phyloP scores from a whole-genome alignment of 495 filamentous ascomycete genomes.

The Aspergillus panamensis region DNA sequence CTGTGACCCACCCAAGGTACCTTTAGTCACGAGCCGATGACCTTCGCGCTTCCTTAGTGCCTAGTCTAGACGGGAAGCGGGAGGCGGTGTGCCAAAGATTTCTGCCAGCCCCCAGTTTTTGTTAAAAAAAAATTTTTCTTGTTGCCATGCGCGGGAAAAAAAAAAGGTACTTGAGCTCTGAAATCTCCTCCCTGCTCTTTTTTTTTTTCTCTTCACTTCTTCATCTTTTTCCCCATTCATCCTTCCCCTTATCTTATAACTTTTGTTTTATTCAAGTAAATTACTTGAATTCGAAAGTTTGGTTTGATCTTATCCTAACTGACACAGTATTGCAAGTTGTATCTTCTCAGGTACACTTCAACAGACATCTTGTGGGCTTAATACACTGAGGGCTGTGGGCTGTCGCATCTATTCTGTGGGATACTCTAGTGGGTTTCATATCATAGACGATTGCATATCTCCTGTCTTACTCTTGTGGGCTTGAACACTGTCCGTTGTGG shows the following conservation, averaged over 20 bases:
- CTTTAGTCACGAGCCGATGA: background rate
- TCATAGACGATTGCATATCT: slow-evolving; percentile 43
- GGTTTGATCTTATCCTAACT: slow-evolving; percentile 27
- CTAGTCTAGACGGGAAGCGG: slow-evolving; percentile 13
- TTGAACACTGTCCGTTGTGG: slow-evolving; percentile 49
- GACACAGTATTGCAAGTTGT: slow-evolving; percentile 39
- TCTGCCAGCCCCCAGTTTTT: slow-evolving; percentile 36
- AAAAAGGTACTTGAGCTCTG: slow-evolving; percentile 21
- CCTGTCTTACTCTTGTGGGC: slow-evolving; percentile 46
- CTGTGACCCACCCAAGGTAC: too few relatives aligned
- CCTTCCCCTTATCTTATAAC: slow-evolving; percentile 14
- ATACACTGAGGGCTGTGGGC: slow-evolving; percentile 50
- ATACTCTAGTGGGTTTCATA: slow-evolving; percentile 43
- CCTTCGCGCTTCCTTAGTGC: slow-evolving; percentile 7
- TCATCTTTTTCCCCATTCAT: slow-evolving; percentile 11
- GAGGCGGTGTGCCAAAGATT: slow-evolving; percentile 30
- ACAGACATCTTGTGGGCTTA: slow-evolving; percentile 48
- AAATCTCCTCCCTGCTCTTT: slow-evolving; percentile 25
- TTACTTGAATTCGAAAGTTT: slow-evolving; percentile 18
- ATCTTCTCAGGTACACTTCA: slow-evolving; percentile 42
- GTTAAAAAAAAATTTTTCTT: slow-evolving; percentile 34
- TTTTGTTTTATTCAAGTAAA: slow-evolving; percentile 17
- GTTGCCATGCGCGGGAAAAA: slow-evolving; percentile 20
- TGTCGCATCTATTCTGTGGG: slow-evolving; percentile 43
- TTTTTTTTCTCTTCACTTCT: slow-evolving; percentile 15